A percentile compares a stretch with the other conserved stretches of the same genome.
Conservation (phyloP, 176 grass and related monocot species). For the Musa acuminata region DNA sequence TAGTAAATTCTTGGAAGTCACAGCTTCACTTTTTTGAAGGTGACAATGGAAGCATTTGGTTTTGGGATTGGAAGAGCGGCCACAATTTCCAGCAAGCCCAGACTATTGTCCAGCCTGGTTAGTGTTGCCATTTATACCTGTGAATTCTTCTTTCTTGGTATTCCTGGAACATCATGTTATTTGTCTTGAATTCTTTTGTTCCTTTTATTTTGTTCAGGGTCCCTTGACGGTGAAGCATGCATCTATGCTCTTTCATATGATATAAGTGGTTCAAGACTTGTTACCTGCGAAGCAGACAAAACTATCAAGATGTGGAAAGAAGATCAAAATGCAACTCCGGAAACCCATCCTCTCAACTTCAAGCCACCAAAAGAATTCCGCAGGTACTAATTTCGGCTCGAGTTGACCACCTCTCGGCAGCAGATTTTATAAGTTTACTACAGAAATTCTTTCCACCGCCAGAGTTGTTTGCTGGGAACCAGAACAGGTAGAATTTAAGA, state of each 20-base stretch:
- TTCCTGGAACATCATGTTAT: background rate
- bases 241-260: slow-evolving; percentile 92
- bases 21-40: slow-evolving; percentile 30
- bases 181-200: background rate
- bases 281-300: slow-evolving; percentile 89
- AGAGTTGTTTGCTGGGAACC: too few relatives aligned
- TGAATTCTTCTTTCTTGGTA: background rate
- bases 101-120: slow-evolving; percentile 94
- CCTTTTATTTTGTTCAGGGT: slow-evolving; percentile 41
- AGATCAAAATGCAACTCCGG: slow-evolving; percentile 60
- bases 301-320: slow-evolving; percentile 99
- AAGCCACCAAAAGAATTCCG: slow-evolving; percentile 90
- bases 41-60: slow-evolving; percentile 99
- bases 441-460: too few relatives aligned
- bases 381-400: slow-evolving; percentile 33
- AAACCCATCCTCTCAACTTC: slow-evolving; percentile 85
- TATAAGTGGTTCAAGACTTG: slow-evolving; percentile 66
- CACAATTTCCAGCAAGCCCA: slow-evolving; percentile 94
- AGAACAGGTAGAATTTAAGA: too few relatives aligned
- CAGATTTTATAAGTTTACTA: too few relatives aligned
- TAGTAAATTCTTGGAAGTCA: background rate
- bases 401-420: too few relatives aligned
- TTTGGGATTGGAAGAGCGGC: slow-evolving; percentile 99
- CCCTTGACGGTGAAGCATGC: slow-evolving; percentile 88
- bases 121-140: slow-evolving; percentile 2